A percentile compares a stretch with the other conserved stretches of the same genome.
Evolutionary conservation across 352 stramenopile species (phyloP).

Genomic region (Phytophthora gonapodyides): DNA sequence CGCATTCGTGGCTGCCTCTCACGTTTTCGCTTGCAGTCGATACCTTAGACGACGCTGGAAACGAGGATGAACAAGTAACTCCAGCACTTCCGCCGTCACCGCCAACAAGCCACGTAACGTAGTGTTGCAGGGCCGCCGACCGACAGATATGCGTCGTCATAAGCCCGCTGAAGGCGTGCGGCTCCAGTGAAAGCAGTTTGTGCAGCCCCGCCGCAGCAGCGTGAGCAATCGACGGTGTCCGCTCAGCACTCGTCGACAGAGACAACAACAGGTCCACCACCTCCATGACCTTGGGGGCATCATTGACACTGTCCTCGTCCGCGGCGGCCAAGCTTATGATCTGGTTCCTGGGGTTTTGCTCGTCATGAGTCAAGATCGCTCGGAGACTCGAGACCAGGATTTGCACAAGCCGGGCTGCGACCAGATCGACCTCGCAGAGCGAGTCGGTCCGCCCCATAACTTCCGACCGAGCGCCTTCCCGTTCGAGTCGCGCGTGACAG

Average conservation of each 20-base stretch:
- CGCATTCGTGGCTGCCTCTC: constrained; percentile 6
- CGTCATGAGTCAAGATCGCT: constrained; percentile 23
- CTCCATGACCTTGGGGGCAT: constrained; percentile 25
- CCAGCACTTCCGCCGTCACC: background rate
- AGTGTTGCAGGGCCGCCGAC: constrained; percentile 22
- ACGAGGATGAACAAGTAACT: background rate
- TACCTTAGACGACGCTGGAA: background rate
- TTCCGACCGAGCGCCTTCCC: constrained; percentile 19
- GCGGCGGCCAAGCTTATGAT: background rate
- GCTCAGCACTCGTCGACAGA: constrained; percentile 18
- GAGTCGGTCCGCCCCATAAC: constrained; percentile 20
- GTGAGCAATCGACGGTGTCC: constrained; percentile 12
- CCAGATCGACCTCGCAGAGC: constrained; percentile 21
- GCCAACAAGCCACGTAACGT: constrained; percentile 17
- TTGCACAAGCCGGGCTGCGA: constrained; percentile 31
- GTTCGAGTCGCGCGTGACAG: constrained; percentile 29
- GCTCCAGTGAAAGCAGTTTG: constrained; percentile 17
- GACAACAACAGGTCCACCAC: constrained; percentile 34
- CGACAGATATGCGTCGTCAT: constrained; percentile 32
- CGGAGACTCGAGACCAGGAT: constrained; percentile 32
- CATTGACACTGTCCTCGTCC: constrained; percentile 2
- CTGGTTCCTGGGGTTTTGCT: constrained; percentile 13
- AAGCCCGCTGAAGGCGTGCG: constrained; percentile 18
- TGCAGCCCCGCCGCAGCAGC: constrained; percentile 21
- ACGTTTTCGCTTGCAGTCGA: background rate